phyloP scores from a whole-genome alignment of 495 filamentous ascomycete species.

The Lophiotrema nucula region DNA sequence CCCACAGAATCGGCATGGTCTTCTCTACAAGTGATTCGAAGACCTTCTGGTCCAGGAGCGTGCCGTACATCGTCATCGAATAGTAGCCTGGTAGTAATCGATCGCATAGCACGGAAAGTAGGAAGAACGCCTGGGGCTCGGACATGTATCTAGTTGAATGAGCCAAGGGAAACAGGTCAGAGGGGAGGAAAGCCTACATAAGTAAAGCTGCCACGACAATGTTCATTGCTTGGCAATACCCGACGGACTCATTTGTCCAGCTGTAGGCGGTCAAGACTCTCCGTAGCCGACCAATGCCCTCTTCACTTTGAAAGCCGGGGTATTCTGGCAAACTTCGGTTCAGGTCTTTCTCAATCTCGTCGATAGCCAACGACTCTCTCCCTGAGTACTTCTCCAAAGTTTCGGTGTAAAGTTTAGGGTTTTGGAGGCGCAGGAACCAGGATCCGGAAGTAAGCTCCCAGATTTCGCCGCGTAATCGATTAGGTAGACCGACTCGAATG shows the following conservation, averaged over 20 bases:
- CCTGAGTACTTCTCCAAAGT: constrained; percentile 80
- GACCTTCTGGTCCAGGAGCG: constrained; percentile 90
- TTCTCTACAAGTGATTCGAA: constrained; percentile 97
- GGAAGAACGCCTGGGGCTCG: constrained; percentile 91
- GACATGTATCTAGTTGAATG: constrained; percentile 75
- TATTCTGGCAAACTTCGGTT: constrained; percentile 96
- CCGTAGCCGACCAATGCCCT: constrained; percentile 86
- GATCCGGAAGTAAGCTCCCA: constrained; percentile 95
- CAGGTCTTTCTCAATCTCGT: constrained; percentile 97
- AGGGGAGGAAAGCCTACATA: constrained; percentile 63
- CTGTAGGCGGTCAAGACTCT: constrained; percentile 93
- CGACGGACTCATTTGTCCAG: constrained; percentile 91
- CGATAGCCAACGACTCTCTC: constrained; percentile 85
- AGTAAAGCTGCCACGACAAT: constrained; percentile 94
- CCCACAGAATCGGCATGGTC: constrained; percentile 98
- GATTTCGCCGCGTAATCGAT: constrained; percentile 87
- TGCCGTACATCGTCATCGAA: constrained; percentile 97
- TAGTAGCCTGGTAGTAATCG: constrained; percentile 94
- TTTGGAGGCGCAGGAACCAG: constrained; percentile 79
- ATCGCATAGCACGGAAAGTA: constrained; percentile 89
- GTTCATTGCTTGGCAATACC: constrained; percentile 99
- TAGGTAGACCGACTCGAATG: constrained; percentile 91
- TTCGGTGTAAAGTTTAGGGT: constrained; percentile 76
- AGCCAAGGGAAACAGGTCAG: constrained; percentile 15
- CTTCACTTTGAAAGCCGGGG: constrained; percentile 92